These are phyloP conservation scores for Tulasnella sp. DNA, from an alignment of 768 basidiomycete genomes.

Conservation along the genomic window DNA sequence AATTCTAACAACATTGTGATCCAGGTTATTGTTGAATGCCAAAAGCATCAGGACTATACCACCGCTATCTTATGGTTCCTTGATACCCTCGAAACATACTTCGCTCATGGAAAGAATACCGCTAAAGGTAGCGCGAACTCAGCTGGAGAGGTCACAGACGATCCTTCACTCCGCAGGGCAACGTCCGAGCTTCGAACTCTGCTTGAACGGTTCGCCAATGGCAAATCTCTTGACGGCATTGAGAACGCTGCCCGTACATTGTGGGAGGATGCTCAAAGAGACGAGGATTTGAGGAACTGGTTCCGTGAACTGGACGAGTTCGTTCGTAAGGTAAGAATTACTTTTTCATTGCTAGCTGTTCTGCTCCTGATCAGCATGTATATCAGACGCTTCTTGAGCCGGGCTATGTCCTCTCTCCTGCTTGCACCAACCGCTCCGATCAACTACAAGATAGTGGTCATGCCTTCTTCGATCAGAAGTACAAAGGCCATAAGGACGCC, in stretches of 20 bases:
- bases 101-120: conserved; percentile 35
- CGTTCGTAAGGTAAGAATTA: conserved; percentile 42
- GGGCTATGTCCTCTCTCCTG: conserved; percentile 74
- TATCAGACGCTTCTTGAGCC: conserved; percentile 56
- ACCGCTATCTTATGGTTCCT: conserved; percentile 66
- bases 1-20: not conserved
- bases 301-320: conserved; percentile 50
- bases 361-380: no score
- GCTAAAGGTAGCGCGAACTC: conserved; percentile 24
- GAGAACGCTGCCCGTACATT: conserved; percentile 58
- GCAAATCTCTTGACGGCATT: conserved; percentile 48
- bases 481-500: conserved; percentile 65
- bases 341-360: no score
- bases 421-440: conserved; percentile 50
- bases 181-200: conserved; percentile 58
- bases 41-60: conserved; percentile 84
- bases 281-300: conserved; percentile 64
- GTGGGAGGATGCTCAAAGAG: conserved; percentile 58
- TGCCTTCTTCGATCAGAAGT: conserved; percentile 62
- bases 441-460: conserved; percentile 58
- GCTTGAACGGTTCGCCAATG: conserved; percentile 84
- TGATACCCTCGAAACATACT: conserved; percentile 48
- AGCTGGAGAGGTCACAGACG: conserved; percentile 30
- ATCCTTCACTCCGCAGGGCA: conserved; percentile 44
- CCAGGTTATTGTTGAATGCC: conserved; percentile 77